A percentile compares a stretch with the other conserved stretches of the same genome.
Evolutionary conservation across 1,139 yeast genomes (phyloP).

Genomic region (Geotrichum macrosporum): DNA sequence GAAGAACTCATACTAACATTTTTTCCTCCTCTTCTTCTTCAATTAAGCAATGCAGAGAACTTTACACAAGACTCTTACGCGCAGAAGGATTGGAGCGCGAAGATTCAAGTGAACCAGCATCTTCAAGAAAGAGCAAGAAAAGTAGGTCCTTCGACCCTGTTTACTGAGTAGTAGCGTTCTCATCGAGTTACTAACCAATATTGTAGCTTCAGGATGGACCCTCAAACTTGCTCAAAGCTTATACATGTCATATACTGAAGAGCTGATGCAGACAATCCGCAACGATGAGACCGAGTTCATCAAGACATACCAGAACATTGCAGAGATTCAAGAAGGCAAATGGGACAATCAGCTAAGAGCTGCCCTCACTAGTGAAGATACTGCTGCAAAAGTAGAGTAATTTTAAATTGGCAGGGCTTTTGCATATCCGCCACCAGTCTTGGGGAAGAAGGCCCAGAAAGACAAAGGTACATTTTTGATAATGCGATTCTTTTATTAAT

Average conservation of each 20-base stretch:
- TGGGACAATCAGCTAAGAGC: conserved; percentile 8
- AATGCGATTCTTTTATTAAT: no score
- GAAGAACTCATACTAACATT: no score
- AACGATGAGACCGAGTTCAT: conserved; percentile 32
- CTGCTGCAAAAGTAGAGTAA: no score
- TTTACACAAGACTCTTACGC: conserved; percentile 30
- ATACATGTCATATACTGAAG: conserved; percentile 33
- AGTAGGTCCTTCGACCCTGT: not conserved
- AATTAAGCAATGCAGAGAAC: conserved; percentile 31
- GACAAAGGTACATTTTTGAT: no score
- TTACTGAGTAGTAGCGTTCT: not conserved
- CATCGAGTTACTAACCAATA: not conserved
- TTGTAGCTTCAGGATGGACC: conserved; percentile 10
- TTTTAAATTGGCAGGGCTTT: no score
- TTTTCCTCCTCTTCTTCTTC: no score
- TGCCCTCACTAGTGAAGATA: no score
- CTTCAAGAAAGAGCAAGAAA: conserved; percentile 13
- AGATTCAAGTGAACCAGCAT: conserved; percentile 10
- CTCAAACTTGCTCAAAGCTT: conserved; percentile 33
- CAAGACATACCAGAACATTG: conserved; percentile 24
- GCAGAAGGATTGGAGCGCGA: conserved; percentile 30
- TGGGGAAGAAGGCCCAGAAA: no score
- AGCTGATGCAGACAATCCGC: conserved; percentile 29
- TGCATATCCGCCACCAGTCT: no score
- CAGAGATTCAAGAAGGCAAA: conserved; percentile 18